Percentiles rank a stretch among this genome's conserved stretches.
These are phyloP conservation scores for Paralagenidium karlingii DNA, from an alignment of 352 stramenopile genomes.

Conservation along the genomic window DNA sequence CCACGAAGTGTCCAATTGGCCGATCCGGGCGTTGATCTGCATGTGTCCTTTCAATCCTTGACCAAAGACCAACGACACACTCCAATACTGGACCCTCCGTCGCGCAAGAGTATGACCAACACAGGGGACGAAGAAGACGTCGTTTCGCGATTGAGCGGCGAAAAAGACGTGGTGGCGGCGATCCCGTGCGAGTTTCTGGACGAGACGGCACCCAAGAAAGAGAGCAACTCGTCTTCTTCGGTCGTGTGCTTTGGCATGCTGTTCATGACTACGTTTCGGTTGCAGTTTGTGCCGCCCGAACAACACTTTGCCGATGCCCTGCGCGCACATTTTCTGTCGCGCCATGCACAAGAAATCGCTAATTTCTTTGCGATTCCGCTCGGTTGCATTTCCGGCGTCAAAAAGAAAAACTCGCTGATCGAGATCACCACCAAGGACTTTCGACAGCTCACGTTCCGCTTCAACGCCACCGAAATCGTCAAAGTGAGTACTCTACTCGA, in stretches of 20 bases:
- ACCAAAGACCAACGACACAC: no score
- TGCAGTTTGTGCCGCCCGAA: slow-evolving; percentile 69
- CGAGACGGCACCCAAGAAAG: slow-evolving; percentile 36
- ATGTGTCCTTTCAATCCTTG: no score
- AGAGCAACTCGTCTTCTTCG: slow-evolving; percentile 35
- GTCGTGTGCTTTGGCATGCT: slow-evolving; percentile 53
- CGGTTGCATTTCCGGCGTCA: slow-evolving; percentile 57
- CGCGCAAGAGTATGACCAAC: no score
- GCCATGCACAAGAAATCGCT: slow-evolving; percentile 48
- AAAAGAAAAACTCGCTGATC: slow-evolving; percentile 67
- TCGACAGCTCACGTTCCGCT: slow-evolving; percentile 60
- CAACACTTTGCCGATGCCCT: slow-evolving; percentile 39
- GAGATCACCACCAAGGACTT: slow-evolving; percentile 73
- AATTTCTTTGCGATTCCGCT: slow-evolving; percentile 68
- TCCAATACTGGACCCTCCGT: no score
- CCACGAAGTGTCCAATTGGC: no score
- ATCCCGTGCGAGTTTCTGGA: slow-evolving; percentile 70
- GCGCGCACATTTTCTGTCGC: slow-evolving; percentile 32
- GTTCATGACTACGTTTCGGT: slow-evolving; percentile 78
- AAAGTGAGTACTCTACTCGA: slow-evolving; percentile 13
- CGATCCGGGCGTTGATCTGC: no score
- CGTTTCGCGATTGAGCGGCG: slow-evolving; percentile 51
- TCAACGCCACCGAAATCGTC: slow-evolving; percentile 56
- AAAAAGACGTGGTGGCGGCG: slow-evolving; percentile 61
- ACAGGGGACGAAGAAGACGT: no score